These are phyloP conservation scores for Podaxis sp. DNA, from an alignment of 768 basidiomycete genomes.

Conservation along the genomic window DNA sequence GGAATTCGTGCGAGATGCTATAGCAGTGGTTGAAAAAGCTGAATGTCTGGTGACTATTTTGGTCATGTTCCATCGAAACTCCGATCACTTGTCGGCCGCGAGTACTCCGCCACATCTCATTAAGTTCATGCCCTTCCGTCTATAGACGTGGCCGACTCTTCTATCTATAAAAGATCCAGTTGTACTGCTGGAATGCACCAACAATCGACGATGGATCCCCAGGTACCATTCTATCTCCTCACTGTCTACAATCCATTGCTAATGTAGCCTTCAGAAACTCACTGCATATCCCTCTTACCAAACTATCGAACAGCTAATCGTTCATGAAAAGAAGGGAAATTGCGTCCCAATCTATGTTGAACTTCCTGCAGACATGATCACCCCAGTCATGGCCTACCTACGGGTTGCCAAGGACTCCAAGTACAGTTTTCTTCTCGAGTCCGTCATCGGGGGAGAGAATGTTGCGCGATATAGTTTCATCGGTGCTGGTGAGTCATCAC, in stretches of 20 bases:
- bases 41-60: background rate
- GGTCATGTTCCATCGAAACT: background rate
- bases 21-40: background rate
- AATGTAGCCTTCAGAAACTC: conserved; percentile 44
- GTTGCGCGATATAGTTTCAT: conserved; percentile 95
- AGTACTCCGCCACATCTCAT: background rate
- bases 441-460: conserved; percentile 85
- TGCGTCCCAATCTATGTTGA: conserved; percentile 91
- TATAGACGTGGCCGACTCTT: background rate
- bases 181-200: background rate
- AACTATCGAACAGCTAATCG: conserved; percentile 71
- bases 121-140: background rate
- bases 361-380: conserved; percentile 92
- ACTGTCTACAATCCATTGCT: background rate
- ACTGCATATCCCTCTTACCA: conserved; percentile 67
- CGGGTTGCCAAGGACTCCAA: conserved; percentile 88
- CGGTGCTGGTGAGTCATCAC: conserved; percentile 67
- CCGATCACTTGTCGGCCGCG: conserved; percentile 4
- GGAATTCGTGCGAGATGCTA: background rate
- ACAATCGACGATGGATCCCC: conserved; percentile 40
- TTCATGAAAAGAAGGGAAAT: conserved; percentile 82
- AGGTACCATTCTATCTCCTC: conserved; percentile 29
- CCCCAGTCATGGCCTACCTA: conserved; percentile 95
- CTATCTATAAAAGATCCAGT: conserved; percentile 1
- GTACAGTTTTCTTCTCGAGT: conserved; percentile 94